Conservation (phyloP, 768 basidiomycete species). For the Tricholoma saponaceum region DNA sequence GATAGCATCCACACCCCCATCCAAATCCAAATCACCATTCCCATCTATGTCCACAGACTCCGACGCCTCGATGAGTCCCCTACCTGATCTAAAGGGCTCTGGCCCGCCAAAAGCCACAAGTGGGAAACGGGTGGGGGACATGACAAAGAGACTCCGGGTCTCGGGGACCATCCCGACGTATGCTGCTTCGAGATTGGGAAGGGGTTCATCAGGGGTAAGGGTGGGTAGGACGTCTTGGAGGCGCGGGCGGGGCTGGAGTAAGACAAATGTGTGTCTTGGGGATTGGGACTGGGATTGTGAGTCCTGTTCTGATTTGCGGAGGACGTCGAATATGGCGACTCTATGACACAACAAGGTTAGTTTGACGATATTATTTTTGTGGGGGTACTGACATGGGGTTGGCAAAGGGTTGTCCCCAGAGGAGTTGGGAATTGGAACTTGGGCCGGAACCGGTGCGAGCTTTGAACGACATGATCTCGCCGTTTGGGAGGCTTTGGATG, state of each 20-base stretch:
- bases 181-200: conserved; percentile 57
- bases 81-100: conserved; percentile 11
- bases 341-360: conserved; percentile 35
- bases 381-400: conserved; percentile 60
- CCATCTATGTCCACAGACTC: neutral
- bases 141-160: conserved; percentile 74
- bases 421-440: conserved; percentile 26
- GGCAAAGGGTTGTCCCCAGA: conserved; percentile 60
- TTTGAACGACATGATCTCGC: conserved; percentile 75
- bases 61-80: conserved; percentile 21
- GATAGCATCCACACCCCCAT: conserved; percentile 39
- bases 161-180: conserved; percentile 79
- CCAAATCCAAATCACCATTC: conserved; percentile 30
- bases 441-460: conserved; percentile 15
- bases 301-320: conserved; percentile 28
- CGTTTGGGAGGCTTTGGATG: conserved; percentile 76
- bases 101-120: conserved; percentile 65
- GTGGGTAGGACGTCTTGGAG: conserved; percentile 69
- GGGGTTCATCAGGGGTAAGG: conserved; percentile 31
- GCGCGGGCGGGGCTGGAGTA: conserved; percentile 82
- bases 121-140: conserved; percentile 80
- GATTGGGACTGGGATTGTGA: conserved; percentile 5
- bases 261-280: conserved; percentile 57
- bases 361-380: neutral
- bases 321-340: conserved; percentile 81